Evolutionary conservation across 108 stramenopile species (phyloP), one percentile per base, ranked within the genome.

Genomic region (Aurantiochytrium sp.): DNA sequence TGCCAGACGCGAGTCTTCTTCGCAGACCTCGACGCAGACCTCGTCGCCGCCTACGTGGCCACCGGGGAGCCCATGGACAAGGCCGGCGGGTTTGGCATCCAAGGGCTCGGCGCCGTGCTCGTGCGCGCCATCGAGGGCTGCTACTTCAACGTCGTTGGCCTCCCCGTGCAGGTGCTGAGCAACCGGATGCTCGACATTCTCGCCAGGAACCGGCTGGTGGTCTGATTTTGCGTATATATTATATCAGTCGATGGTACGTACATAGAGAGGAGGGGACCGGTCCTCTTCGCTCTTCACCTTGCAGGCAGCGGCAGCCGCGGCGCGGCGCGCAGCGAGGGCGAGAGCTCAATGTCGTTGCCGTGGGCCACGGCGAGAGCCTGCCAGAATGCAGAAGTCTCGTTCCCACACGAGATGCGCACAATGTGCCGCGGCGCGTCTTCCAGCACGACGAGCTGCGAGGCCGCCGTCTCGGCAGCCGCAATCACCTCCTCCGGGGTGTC

Each of bases 61-160:
- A 95, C 97, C 0, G 94, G 94, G 4, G 98, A 98, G 88, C 97
- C 97, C 22, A 94, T 97, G 92, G 98, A 98, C 89, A 98, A 98
- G 89, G 95, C 98, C 15, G 98, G 97, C 4, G 89, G 92, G 8
- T 98, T 97, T 91, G 98, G 98, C 6, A 98, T 98, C 65, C 98
- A 98, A 87, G 97, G 97, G 4, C 90, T 93, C 4, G 96, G 96
- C 10, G 96, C 95, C 15, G 93, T 94, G 59, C 86, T 96, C 52
- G 95, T 97, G 8, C 87, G 90, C 54, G 68, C 87, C 27, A 91
- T 97, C 19, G 88, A 94, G 10, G 97, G 97, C 48, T 95, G 95
- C 89, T 97, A 95, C 88, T 96, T 95, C 85, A 95, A 94, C 19
- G 95, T 98, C 2, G 97, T 97, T 96, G 98, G 98, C 24, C 89